Evolutionary conservation across 768 basidiomycete species (phyloP), one percentile per base, ranked within the genome.

Genomic region (Pholiota molesta): DNA sequence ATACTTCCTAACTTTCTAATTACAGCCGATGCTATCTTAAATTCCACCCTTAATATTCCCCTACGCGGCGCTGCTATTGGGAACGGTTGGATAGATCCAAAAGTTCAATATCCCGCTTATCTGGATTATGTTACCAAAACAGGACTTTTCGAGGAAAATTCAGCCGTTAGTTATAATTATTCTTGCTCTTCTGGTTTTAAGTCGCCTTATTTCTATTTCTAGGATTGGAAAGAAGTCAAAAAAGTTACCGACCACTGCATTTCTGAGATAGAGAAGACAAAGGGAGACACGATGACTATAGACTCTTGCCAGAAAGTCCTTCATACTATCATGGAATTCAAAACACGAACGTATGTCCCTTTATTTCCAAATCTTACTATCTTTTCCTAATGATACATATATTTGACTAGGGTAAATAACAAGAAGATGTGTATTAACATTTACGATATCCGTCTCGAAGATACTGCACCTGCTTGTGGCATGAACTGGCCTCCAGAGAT

Each of bases 401-500:
- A 23, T 14, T 31, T 35, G 26, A 21, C 40, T 66, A 95, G 92
- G 39, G 79, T 88, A 44, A 81, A 93, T 55, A 92, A 87, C 11
- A 77, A 81, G 64, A 75, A 82, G 28, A 88, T 87, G 77, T 99
- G 97, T 72, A 78, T 96, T 63, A 99, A 99, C 72, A 86, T 98
- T 40, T 99, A 99, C 67, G 97, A 99, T 70, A 86, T 98, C 14
- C 91, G 97, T 26, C 77, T 91, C n/a, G 88, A 92, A 58, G 97
- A 99, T 71, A 83, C 83, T 13, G 77, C 72, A 37, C 97, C 97
- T 17, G 90, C 86, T 0, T 99, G 97, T 73, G 97, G 97, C 2
- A 92, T 97, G 94, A 97, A 95, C 76, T 99, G 96, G 97, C 97
- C 96, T 7, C 88, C 89, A 35, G 94, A 95, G 69, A 86, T 99